Base-by-base conservation (phyloP, 371 early-diverging fungal species). In the Circinella minor region DNA sequence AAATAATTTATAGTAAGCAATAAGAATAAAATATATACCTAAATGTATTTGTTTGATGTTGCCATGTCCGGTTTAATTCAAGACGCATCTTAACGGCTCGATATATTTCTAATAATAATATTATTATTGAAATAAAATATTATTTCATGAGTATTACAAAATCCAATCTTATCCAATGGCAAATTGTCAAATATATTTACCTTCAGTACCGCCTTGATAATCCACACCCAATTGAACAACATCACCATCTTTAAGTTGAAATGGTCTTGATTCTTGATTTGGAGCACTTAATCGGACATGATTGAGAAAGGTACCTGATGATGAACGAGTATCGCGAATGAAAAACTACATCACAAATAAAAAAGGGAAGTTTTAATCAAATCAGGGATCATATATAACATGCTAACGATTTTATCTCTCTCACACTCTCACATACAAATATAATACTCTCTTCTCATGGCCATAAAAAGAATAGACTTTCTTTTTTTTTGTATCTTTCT, bases 301-400 rank as follows among this genome's bases (percentile, higher is more conserved):
- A 81, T 96, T 96, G 46, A 95, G 77, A 74, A 95, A 96, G 10
- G 96, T 96, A n/a, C 96, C 96, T 18, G 94, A 93, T 13, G 94
- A 94, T 37, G 92, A 91, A 61, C 91, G 91, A 27, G 90, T 90
- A 79, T 96, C 96, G 68, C 88, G 89, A 66, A 95, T 90, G 69
- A 82, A 96, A 36, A 94, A 81, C 88, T 92, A 81, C 1, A 5
- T 83, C 15, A 48, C 6, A 61, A 18, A 57, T 51, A 55, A 27
- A 27, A 43, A 65, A 37, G 37, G 49, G 9, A 43, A 43, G 43
- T 51, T 51, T n/a, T 5, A n/a, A 15, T 51, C 51, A 51, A 15
- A 13, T 20, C 60, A 61, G 66, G 55, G 55, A 65, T 27, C 27
- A 27, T 27, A 27, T 27, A 27, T 27, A 27, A 27, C 2, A 27